A percentile compares a stretch with the other conserved stretches of the same genome.
phyloP scores from a whole-genome alignment of 2,329 filamentous ascomycete genomes.

The Penicillium palitans region DNA sequence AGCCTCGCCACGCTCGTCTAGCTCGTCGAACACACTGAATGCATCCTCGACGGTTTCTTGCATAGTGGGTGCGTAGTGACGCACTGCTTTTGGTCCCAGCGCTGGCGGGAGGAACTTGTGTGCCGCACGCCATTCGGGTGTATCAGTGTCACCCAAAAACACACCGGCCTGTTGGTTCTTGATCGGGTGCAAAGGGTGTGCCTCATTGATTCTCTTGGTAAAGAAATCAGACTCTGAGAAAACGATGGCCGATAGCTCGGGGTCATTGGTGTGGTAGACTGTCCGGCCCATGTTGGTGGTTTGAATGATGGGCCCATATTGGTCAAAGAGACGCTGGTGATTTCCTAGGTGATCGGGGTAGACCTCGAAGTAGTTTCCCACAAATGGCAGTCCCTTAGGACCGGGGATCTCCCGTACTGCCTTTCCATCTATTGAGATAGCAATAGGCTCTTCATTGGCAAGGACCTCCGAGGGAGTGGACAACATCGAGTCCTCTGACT shows the following conservation, averaged over 20 bases:
- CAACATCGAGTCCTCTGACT: conserved; percentile 16
- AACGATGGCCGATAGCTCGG: conserved; percentile 49
- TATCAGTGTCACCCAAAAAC: conserved; percentile 38
- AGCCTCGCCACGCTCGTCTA: conserved; percentile 50
- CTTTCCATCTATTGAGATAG: conserved; percentile 33
- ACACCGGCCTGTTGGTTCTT: conserved; percentile 33
- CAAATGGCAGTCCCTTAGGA: conserved; percentile 31
- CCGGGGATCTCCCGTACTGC: conserved; percentile 28
- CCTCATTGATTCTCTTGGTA: conserved; percentile 51
- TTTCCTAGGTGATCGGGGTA: conserved; percentile 61
- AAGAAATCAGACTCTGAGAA: conserved; percentile 56
- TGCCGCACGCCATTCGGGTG: conserved; percentile 40
- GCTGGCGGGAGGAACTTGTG: conserved; percentile 56
- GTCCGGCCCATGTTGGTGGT: conserved; percentile 55
- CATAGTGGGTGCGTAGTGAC: conserved; percentile 58
- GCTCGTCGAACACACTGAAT: conserved; percentile 50
- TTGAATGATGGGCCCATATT: conserved; percentile 54
- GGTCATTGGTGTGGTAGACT: conserved; percentile 55
- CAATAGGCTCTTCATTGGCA: conserved; percentile 15
- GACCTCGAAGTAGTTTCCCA: conserved; percentile 58
- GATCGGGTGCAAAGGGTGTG: conserved; percentile 33
- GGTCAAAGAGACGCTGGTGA: conserved; percentile 55
- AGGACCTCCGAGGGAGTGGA: conserved; percentile 14
- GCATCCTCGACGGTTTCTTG: conserved; percentile 55
- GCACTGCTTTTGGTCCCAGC: conserved; percentile 21